These are phyloP conservation scores for Neophaeococcomyces aloes DNA, from an alignment of 2,329 filamentous ascomycete species.

Conservation along the genomic window DNA sequence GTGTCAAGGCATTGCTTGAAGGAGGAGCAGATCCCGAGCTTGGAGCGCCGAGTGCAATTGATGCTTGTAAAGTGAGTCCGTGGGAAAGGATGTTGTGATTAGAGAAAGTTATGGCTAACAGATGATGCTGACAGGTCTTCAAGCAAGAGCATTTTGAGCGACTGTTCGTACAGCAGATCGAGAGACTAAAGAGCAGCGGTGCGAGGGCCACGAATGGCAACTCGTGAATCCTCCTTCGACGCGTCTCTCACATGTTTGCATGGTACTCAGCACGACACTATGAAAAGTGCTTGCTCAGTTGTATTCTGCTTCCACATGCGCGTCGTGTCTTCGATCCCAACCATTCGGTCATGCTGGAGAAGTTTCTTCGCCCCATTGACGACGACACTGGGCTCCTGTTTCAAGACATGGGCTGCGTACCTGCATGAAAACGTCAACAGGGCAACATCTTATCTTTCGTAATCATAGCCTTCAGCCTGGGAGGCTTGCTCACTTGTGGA, in stretches of 20 bases:
- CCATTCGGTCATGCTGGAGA: too few relatives aligned
- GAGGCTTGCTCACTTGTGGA: too few relatives aligned
- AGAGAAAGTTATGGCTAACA: not conserved
- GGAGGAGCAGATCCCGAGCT: conserved; percentile 22
- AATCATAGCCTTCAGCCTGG: too few relatives aligned
- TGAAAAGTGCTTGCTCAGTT: too few relatives aligned
- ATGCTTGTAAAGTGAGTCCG: conserved; percentile 14
- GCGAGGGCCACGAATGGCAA: conserved; percentile 8
- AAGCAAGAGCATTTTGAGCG: conserved; percentile 18
- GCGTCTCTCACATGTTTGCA: too few relatives aligned
- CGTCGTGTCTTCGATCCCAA: too few relatives aligned
- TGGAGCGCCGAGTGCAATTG: conserved; percentile 20
- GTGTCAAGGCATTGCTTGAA: conserved; percentile 46
- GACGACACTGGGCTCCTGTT: not conserved
- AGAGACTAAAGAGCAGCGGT: conserved; percentile 13
- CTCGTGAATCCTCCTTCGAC: too few relatives aligned
- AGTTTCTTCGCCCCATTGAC: too few relatives aligned
- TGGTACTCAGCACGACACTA: too few relatives aligned
- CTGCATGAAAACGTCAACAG: not conserved
- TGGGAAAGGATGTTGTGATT: not conserved
- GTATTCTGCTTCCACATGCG: too few relatives aligned
- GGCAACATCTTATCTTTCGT: too few relatives aligned
- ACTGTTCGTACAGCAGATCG: conserved; percentile 17
- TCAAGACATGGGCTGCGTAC: not conserved
- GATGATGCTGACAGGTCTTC: conserved; percentile 14